A percentile compares a stretch with the other conserved stretches of the same genome.
phyloP scores from a whole-genome alignment of 2,329 filamentous ascomycete genomes.

The Bipolaris zeicola region DNA sequence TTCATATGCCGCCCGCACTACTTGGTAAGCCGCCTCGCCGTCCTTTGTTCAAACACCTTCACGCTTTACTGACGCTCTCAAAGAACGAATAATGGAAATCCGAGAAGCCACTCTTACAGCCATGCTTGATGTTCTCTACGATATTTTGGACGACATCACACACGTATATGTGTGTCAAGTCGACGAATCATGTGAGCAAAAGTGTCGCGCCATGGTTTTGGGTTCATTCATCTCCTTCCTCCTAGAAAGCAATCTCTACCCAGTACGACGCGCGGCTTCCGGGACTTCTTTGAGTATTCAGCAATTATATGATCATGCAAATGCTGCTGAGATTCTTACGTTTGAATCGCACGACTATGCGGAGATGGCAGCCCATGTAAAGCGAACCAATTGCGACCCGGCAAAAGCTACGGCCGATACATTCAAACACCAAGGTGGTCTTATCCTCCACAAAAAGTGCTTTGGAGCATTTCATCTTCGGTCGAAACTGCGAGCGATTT shows the following conservation, averaged over 20 bases:
- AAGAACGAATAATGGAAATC: conserved; percentile 12
- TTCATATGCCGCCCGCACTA: conserved; percentile 13
- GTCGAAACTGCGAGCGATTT: conserved; percentile 5
- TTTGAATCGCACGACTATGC: conserved; percentile 12
- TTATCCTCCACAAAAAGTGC: conserved; percentile 5
- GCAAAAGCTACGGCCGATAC: conserved; percentile 5
- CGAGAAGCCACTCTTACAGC: conserved; percentile 8
- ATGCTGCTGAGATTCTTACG: conserved; percentile 4
- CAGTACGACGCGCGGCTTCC: conserved; percentile 6
- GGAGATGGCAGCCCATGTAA: conserved; percentile 8
- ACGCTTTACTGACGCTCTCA: background rate
- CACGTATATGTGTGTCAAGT: conserved; percentile 12
- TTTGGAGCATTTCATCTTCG: conserved; percentile 8
- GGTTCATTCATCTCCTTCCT: conserved; percentile 12
- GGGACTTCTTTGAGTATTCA: conserved; percentile 14
- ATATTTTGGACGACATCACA: conserved; percentile 10
- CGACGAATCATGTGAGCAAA: conserved; percentile 5
- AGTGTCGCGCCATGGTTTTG: conserved; percentile 8
- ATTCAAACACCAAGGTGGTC: conserved; percentile 10
- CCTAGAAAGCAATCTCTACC: conserved; percentile 11
- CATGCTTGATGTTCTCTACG: conserved; percentile 8
- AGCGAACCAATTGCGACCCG: conserved; percentile 10
- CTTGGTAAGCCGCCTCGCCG: conserved; percentile 3
- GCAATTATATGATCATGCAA: conserved; percentile 4
- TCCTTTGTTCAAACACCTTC: background rate